Evolutionary conservation across 2,329 filamentous ascomycete species (phyloP).

Genomic region (Coleophoma eucalyptorum): DNA sequence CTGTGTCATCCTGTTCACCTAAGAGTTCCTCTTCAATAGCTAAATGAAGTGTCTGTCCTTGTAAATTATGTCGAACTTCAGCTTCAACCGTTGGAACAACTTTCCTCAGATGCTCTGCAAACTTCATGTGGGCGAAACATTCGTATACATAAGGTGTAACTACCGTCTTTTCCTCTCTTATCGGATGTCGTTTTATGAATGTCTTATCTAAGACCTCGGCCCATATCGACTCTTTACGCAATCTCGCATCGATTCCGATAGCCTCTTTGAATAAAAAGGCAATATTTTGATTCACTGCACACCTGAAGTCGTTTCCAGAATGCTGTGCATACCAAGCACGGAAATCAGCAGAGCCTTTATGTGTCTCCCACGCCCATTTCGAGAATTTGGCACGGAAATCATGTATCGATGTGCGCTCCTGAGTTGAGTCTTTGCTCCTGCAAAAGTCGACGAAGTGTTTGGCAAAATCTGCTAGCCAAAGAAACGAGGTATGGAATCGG

Average conservation of each 20-base stretch:
- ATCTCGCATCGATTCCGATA: slow-evolving; percentile 32
- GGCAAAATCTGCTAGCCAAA: slow-evolving; percentile 67
- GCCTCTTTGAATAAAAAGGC: slow-evolving; percentile 65
- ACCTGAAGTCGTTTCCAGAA: slow-evolving; percentile 59
- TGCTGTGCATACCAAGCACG: slow-evolving; percentile 49
- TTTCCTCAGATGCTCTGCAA: slow-evolving; percentile 45
- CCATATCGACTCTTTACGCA: slow-evolving; percentile 30
- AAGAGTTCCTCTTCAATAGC: slow-evolving; percentile 1
- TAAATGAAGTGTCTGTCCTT: slow-evolving; percentile 7
- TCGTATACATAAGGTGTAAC: slow-evolving; percentile 67
- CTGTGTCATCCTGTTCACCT: not conserved
- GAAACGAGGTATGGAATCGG: slow-evolving; percentile 58
- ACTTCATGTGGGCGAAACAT: slow-evolving; percentile 62
- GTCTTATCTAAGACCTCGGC: slow-evolving; percentile 26
- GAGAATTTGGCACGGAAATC: slow-evolving; percentile 57
- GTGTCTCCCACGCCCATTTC: slow-evolving; percentile 46
- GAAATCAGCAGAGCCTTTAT: slow-evolving; percentile 40
- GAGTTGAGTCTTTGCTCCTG: slow-evolving; percentile 7
- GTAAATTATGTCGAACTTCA: slow-evolving; percentile 19
- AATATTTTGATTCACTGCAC: slow-evolving; percentile 53
- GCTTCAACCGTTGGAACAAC: slow-evolving; percentile 25
- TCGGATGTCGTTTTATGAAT: slow-evolving; percentile 24
- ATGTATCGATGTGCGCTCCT: slow-evolving; percentile 39
- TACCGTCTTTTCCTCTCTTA: slow-evolving; percentile 43
- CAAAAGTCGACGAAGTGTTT: slow-evolving; percentile 70